A percentile compares a stretch with the other conserved stretches of the same genome.
These are phyloP conservation scores for Aspergillus viridinutans DNA, from an alignment of 2,329 filamentous ascomycete species.

Conservation along the genomic window DNA sequence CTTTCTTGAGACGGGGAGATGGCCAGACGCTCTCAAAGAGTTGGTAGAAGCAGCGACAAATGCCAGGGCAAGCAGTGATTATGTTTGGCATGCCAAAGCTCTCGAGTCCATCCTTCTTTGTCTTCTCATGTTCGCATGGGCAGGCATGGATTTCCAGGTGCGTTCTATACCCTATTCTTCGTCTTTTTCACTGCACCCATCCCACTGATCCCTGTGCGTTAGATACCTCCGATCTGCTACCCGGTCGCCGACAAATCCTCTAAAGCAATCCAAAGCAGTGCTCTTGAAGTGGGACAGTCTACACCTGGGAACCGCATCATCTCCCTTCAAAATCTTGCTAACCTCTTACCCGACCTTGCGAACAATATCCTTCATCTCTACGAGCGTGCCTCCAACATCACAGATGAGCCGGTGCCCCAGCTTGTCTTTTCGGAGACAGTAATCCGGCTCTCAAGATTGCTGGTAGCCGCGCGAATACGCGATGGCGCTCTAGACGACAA, in stretches of 20 bases:
- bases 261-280: constrained; percentile 40
- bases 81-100: constrained; percentile 96
- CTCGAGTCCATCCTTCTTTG: constrained; percentile 82
- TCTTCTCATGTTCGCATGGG: constrained; percentile 79
- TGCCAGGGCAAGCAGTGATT: constrained; percentile 77
- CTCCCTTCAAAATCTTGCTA: constrained; percentile 48
- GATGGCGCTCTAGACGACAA: constrained; percentile 49
- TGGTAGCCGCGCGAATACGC: constrained; percentile 49
- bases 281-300: constrained; percentile 40
- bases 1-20: constrained; percentile 83
- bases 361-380: constrained; percentile 56
- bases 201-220: constrained; percentile 9
- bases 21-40: constrained; percentile 82
- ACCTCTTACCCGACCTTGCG: constrained; percentile 52
- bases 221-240: constrained; percentile 54
- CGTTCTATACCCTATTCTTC: constrained; percentile 1
- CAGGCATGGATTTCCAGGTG: constrained; percentile 68
- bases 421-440: constrained; percentile 54
- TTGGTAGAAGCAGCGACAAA: constrained; percentile 73
- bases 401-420: constrained; percentile 50
- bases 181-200: neutral
- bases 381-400: constrained; percentile 49
- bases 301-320: constrained; percentile 45
- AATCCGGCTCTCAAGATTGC: constrained; percentile 51
- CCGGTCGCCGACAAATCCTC: constrained; percentile 48